Evolutionary conservation across 192 early-diverging fungal species (phyloP).

Genomic region (Backusella mclennaniae): DNA sequence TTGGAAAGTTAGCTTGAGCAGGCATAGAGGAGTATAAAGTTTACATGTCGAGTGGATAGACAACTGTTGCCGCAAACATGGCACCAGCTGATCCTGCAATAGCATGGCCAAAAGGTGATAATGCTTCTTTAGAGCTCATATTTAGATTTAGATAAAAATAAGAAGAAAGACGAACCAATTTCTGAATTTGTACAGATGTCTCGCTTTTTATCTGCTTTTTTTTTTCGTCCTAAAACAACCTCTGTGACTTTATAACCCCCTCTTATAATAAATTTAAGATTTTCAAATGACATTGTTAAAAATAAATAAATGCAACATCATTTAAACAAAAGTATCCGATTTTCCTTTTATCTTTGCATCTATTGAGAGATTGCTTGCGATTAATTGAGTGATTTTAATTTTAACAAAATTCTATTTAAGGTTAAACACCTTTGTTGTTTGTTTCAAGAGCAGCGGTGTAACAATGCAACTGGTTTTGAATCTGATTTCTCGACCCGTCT

Average conservation of each 20-base stretch:
- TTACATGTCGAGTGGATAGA: slow-evolving; percentile 97
- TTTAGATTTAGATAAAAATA: neutral
- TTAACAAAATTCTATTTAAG: too few species aligned
- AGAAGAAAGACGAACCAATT: neutral
- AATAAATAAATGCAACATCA: neutral
- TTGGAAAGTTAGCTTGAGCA: neutral
- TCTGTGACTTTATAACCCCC: neutral
- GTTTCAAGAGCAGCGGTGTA: too few species aligned
- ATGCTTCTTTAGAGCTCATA: slow-evolving; percentile 23
- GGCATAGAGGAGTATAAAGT: neutral
- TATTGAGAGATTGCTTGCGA: neutral
- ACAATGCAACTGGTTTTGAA: too few species aligned
- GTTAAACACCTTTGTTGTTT: too few species aligned
- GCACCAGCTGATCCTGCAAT: slow-evolving; percentile 89
- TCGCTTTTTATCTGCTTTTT: neutral
- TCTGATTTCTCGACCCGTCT: too few species aligned
- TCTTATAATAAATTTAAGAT: neutral
- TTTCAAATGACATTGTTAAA: neutral
- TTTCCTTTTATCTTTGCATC: neutral
- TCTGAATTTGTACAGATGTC: neutral
- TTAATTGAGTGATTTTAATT: neutral
- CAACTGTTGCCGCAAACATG: slow-evolving; percentile 84
- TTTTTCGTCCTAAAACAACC: neutral
- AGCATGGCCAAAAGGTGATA: slow-evolving; percentile 90
- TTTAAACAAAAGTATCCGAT: neutral